phyloP scores from a whole-genome alignment of 2,329 filamentous ascomycete genomes.

The Paracoccidioides brasiliensis region DNA sequence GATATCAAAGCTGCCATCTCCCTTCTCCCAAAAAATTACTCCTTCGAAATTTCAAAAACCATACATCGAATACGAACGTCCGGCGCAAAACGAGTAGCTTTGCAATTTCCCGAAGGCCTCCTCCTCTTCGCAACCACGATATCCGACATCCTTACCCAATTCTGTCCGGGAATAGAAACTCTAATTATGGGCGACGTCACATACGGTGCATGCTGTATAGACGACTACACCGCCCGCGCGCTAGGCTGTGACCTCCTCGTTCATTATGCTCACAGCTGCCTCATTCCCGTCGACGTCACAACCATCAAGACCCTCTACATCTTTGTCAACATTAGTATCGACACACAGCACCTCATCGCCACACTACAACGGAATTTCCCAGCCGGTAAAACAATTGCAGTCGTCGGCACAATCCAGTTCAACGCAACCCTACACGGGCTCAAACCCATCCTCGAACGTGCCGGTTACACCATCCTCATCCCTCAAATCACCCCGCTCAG shows the following conservation, averaged over 20 bases:
- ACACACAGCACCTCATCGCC: slow-evolving; percentile 72
- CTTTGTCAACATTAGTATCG: slow-evolving; percentile 95
- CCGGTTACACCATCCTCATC: slow-evolving; percentile 73
- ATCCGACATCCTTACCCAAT: slow-evolving; percentile 87
- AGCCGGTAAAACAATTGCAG: slow-evolving; percentile 70
- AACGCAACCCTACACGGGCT: slow-evolving; percentile 91
- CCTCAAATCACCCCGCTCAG: slow-evolving; percentile 88
- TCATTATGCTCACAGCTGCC: slow-evolving; percentile 92
- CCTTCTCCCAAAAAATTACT: slow-evolving; percentile 88
- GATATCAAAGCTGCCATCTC: slow-evolving; percentile 78
- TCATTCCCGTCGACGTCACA: slow-evolving; percentile 92
- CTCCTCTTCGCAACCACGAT: slow-evolving; percentile 94
- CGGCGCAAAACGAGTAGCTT: slow-evolving; percentile 66
- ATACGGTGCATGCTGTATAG: slow-evolving; percentile 96
- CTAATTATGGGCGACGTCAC: slow-evolving; percentile 99
- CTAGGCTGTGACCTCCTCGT: slow-evolving; percentile 88
- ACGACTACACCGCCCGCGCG: slow-evolving; percentile 91
- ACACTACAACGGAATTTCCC: slow-evolving; percentile 82
- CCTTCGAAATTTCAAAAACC: slow-evolving; percentile 96
- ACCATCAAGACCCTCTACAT: slow-evolving; percentile 96
- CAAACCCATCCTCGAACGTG: slow-evolving; percentile 60
- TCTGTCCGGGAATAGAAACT: slow-evolving; percentile 82
- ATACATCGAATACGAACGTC: slow-evolving; percentile 82
- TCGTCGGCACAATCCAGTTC: slow-evolving; percentile 97
- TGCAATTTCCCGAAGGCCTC: slow-evolving; percentile 96